phyloP scores from a whole-genome alignment of 2,329 filamentous ascomycete species.

The Periconia macrospinosa region DNA sequence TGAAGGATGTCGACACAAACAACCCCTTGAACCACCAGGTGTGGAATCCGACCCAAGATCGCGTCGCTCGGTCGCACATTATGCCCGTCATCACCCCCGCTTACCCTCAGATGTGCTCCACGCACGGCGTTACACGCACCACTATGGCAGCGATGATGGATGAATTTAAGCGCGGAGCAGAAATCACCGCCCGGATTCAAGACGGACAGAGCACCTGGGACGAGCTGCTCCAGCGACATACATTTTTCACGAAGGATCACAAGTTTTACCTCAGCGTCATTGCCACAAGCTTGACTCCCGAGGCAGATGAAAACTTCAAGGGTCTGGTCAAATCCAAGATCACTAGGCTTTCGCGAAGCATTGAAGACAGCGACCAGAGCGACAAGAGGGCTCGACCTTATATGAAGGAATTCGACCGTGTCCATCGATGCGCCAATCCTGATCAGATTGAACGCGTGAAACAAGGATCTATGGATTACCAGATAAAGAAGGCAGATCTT shows the following conservation, averaged over 20 bases:
- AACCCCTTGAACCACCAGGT: constrained; percentile 79
- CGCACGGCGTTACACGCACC: constrained; percentile 88
- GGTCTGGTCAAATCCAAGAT: constrained; percentile 94
- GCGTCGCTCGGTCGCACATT: constrained; percentile 78
- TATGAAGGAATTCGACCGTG: constrained; percentile 87
- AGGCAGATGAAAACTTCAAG: constrained; percentile 84
- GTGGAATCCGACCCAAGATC: constrained; percentile 92
- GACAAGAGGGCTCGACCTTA: constrained; percentile 87
- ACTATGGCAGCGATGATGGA: constrained; percentile 81
- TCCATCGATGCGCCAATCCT: constrained; percentile 68
- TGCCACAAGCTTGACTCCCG: constrained; percentile 78
- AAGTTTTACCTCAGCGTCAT: constrained; percentile 95
- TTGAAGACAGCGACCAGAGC: constrained; percentile 69
- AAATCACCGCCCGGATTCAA: constrained; percentile 80
- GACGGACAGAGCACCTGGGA: constrained; percentile 77
- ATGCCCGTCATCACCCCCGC: constrained; percentile 99
- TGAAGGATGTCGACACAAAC: constrained; percentile 79
- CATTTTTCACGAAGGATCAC: constrained; percentile 90
- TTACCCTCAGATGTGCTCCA: constrained; percentile 97
- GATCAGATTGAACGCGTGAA: constrained; percentile 65
- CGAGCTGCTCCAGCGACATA: constrained; percentile 85
- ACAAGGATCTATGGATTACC: constrained; percentile 63
- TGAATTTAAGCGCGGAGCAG: constrained; percentile 76
- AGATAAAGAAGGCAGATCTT: constrained; percentile 55
- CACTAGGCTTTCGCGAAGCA: constrained; percentile 76